Evolutionary conservation across 352 stramenopile species (phyloP).

Genomic region (Saprolegnia diclina): DNA sequence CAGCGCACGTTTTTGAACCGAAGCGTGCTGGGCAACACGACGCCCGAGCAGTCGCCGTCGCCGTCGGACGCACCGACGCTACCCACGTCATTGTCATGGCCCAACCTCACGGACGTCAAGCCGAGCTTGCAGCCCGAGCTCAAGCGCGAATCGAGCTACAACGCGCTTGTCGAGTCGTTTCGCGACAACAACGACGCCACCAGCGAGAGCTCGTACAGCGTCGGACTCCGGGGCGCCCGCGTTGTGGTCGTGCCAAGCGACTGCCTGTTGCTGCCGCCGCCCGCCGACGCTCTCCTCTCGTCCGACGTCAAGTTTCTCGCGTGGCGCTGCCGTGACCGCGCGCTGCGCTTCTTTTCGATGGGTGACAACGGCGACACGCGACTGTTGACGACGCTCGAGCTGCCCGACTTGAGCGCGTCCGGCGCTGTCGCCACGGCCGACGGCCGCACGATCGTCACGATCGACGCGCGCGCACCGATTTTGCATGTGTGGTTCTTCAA

Average conservation of each 20-base stretch:
- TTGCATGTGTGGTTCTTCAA: constrained; percentile 52
- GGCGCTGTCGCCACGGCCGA: constrained; percentile 57
- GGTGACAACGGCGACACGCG: constrained; percentile 45
- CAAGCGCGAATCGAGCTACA: neutral
- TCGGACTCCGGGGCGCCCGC: constrained; percentile 36
- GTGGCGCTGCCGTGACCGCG: constrained; percentile 62
- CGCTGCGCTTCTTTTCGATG: constrained; percentile 51
- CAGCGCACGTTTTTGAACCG: constrained; percentile 14
- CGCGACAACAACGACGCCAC: too few relatives aligned
- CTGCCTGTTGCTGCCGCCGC: constrained; percentile 55
- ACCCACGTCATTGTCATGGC: neutral
- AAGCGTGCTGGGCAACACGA: neutral
- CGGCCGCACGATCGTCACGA: constrained; percentile 51
- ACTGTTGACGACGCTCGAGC: constrained; percentile 50
- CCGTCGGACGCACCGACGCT: neutral
- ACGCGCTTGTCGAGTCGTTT: neutral
- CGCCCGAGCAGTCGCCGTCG: neutral
- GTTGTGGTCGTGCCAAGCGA: constrained; percentile 39
- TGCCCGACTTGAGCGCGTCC: constrained; percentile 42
- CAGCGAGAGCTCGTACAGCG: too few relatives aligned
- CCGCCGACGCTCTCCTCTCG: neutral
- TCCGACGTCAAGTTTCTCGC: constrained; percentile 58
- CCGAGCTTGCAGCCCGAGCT: neutral
- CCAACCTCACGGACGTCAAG: neutral
- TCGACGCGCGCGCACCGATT: constrained; percentile 39